phyloP scores from a whole-genome alignment of 805 yeast genomes.

The Lachancea cidri region DNA sequence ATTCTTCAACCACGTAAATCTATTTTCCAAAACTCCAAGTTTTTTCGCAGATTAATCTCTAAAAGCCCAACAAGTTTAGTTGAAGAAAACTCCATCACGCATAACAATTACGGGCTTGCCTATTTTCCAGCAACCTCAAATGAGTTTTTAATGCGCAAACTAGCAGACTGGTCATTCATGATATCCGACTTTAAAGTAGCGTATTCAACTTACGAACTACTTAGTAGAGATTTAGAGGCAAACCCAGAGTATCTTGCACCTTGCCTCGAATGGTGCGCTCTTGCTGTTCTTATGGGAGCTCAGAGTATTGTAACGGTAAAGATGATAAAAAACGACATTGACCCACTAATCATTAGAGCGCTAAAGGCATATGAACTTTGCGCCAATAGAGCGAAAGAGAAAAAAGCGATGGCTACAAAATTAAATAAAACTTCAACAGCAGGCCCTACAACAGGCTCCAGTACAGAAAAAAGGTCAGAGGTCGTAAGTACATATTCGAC shows the following conservation, averaged over 20 bases:
- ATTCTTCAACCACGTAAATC: constrained; percentile 72
- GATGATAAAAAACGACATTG: constrained; percentile 40
- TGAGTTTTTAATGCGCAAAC: constrained; percentile 70
- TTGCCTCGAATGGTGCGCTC: constrained; percentile 82
- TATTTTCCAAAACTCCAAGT: constrained; percentile 60
- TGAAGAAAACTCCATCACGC: constrained; percentile 23
- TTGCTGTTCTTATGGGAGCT: constrained; percentile 59
- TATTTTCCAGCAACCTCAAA: constrained; percentile 57
- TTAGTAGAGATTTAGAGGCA: constrained; percentile 68
- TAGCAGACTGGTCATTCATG: constrained; percentile 92
- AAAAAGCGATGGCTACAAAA: constrained; percentile 30
- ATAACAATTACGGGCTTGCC: constrained; percentile 48
- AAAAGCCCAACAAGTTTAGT: constrained; percentile 18
- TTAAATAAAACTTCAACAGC: constrained; percentile 40
- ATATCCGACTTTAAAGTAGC: constrained; percentile 85
- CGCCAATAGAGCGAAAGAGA: constrained; percentile 38
- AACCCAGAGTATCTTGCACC: constrained; percentile 52
- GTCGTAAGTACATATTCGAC: neutral
- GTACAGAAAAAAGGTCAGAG: neutral
- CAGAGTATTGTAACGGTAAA: constrained; percentile 38
- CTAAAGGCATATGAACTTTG: constrained; percentile 33
- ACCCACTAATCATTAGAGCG: constrained; percentile 34
- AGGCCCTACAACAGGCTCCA: constrained; percentile 9
- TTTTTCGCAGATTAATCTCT: constrained; percentile 41
- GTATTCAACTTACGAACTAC: constrained; percentile 73